Percentiles rank a stretch among this genome's conserved stretches.
Conservation (phyloP, 352 stramenopile genomes). For the Phytopythium montanum region DNA sequence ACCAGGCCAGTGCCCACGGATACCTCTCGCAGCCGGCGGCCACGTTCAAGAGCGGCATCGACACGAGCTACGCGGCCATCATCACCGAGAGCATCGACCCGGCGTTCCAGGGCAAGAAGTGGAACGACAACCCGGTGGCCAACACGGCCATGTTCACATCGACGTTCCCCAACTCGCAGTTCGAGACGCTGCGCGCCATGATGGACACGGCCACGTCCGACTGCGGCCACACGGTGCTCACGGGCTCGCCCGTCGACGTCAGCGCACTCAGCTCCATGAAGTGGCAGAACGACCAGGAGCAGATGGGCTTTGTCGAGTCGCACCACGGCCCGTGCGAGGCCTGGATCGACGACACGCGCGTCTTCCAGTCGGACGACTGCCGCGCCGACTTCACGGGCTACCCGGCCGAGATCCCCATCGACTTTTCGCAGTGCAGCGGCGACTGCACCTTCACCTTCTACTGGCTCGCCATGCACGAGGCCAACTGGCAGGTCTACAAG, state of each 20-base stretch:
- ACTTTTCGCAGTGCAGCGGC: constrained; percentile 43
- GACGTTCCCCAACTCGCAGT: constrained; percentile 26
- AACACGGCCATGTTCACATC: constrained; percentile 34
- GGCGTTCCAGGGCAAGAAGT: constrained; percentile 30
- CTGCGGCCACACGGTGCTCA: constrained; percentile 23
- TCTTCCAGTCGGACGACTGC: constrained; percentile 49
- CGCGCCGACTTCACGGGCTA: constrained; percentile 27
- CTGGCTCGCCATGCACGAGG: constrained; percentile 38
- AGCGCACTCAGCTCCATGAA: constrained; percentile 22
- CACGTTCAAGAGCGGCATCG: constrained; percentile 26
- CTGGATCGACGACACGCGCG: constrained; percentile 40
- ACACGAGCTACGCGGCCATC: constrained; percentile 28
- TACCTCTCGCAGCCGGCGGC: constrained; percentile 36
- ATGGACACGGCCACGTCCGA: constrained; percentile 28
- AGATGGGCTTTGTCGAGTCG: constrained; percentile 30
- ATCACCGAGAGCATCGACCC: constrained; percentile 22
- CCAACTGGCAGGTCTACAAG: constrained; percentile 42
- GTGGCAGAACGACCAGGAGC: constrained; percentile 40
- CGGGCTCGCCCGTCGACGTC: constrained; percentile 26
- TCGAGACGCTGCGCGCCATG: constrained; percentile 27
- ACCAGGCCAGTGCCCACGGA: constrained; percentile 27
- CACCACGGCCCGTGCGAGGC: constrained; percentile 47
- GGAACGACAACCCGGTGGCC: constrained; percentile 26
- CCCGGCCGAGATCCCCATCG: constrained; percentile 40
- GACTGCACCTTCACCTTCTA: constrained; percentile 48